Evolutionary conservation across 2,329 filamentous ascomycete species (phyloP).

Genomic region (Leptographium procerum): DNA sequence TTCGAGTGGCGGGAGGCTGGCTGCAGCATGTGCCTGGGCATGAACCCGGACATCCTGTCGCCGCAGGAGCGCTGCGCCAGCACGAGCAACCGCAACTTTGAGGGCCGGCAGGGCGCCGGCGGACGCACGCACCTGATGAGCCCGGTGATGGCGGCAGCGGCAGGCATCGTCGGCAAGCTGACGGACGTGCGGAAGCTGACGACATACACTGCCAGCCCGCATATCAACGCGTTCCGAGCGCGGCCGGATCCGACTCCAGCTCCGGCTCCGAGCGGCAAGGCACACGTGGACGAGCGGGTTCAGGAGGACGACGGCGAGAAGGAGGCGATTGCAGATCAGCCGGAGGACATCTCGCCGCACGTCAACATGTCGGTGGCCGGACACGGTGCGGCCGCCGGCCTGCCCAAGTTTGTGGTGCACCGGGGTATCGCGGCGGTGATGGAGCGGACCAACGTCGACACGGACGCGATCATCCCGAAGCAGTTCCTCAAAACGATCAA

Average conservation of each 20-base stretch:
- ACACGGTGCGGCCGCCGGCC: conserved; percentile 45
- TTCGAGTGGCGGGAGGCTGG: conserved; percentile 98
- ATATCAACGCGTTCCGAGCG: conserved; percentile 45
- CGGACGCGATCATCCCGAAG: conserved; percentile 98
- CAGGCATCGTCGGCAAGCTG: conserved; percentile 80
- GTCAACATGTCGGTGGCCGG: conserved; percentile 47
- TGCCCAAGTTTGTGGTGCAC: conserved; percentile 73
- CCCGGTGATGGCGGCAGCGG: conserved; percentile 89
- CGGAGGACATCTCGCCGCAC: conserved; percentile 50
- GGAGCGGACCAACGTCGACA: conserved; percentile 86
- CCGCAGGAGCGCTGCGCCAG: conserved; percentile 89
- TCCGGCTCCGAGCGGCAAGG: conserved; percentile 18
- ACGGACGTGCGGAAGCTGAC: conserved; percentile 79
- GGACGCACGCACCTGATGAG: conserved; percentile 94
- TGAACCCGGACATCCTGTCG: conserved; percentile 96
- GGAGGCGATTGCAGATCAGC: conserved; percentile 44
- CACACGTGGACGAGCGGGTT: conserved; percentile 41
- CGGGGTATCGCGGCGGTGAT: conserved; percentile 83
- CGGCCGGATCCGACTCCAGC: conserved; percentile 4
- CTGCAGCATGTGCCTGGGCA: conserved; percentile 97
- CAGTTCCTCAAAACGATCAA: conserved; percentile 99
- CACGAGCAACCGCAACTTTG: conserved; percentile 95
- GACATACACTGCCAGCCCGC: conserved; percentile 43
- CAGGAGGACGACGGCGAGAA: conserved; percentile 38
- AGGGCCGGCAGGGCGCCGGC: conserved; percentile 85